Evolutionary conservation across 2,329 filamentous ascomycete species (phyloP), one percentile per base, ranked within the genome.

Genomic region (Nigrospora oryzae): DNA sequence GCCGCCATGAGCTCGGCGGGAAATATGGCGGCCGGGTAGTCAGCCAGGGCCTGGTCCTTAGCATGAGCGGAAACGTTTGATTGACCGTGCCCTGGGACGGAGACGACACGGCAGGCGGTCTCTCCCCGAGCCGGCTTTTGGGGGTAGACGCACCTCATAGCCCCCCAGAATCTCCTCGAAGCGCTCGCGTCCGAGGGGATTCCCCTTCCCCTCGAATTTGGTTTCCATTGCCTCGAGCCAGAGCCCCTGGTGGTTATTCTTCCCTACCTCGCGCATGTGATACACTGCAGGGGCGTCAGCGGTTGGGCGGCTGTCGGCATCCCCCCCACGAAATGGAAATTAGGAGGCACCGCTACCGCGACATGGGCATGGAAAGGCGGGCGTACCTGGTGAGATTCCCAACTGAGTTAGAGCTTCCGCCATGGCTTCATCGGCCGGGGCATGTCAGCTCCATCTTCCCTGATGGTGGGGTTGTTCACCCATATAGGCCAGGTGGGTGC

Each of bases 1-100:
- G 77, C 76, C 49, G 74, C 69, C 38, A 80, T 75, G 38, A 83
- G 65, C 56, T 83, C 78, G 52, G 73, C 70, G 12, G 74, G 71
- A 55, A 83, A 62, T 36, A 63, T 56, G 43, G 57, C 51, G 13
- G 56, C 52, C 6, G 60, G 60, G 41, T 58, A 61, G 48, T 63
- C 60, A 36, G 60, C 52, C 11, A 56, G 44, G 31, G 50, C 55
- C 51, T 56, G 15, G 31, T 16, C n/a, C 19, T 38, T 13, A 4
- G 3, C 5, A 14, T 17, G 14, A 6, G 16, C 13, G 19, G 4
- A 34, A 49, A 51, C n/a, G 4, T 28, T 38, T 11, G 23, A 10
- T 6, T 7, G 5, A 4, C 23, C 23, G 23, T 4, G 23, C 5
- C 23, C 23, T 7, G 23, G 23, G 23, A 7, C 23, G 5, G 23